A percentile compares a stretch with the other conserved stretches of the same genome.
Conservation (phyloP, 176 grass and related monocot species). For the Rhipidocladum racemiflorum region DNA sequence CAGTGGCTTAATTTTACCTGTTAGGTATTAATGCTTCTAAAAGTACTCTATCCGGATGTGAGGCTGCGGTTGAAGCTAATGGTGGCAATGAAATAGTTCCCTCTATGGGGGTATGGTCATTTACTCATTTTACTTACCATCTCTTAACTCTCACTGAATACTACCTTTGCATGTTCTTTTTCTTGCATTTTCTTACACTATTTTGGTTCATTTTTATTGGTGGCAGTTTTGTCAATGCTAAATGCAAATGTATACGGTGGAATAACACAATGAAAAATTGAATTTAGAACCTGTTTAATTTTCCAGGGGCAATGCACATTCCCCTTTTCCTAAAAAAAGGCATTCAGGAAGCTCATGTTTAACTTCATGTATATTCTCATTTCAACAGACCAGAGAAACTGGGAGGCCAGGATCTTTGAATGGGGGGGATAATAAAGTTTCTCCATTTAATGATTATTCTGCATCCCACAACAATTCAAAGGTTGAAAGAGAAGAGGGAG, state of each 20-base stretch:
- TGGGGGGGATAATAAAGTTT: slow-evolving; percentile 18
- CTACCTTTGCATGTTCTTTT: neutral
- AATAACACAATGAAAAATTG: neutral
- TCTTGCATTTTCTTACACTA: neutral
- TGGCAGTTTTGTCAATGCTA: slow-evolving; percentile 6
- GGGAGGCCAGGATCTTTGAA: slow-evolving; percentile 9
- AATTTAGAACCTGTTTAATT: neutral
- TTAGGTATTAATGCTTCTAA: slow-evolving; percentile 31
- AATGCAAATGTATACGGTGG: neutral
- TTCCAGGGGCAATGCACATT: neutral
- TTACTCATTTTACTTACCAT: neutral
- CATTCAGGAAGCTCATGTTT: slow-evolving; percentile 1
- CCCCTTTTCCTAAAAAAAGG: neutral
- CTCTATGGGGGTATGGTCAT: slow-evolving; percentile 34
- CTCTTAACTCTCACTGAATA: neutral
- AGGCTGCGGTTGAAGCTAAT: slow-evolving; percentile 30
- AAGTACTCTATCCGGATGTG: slow-evolving; percentile 25
- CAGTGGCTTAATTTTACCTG: slow-evolving; percentile 21
- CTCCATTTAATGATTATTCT: slow-evolving; percentile 17
- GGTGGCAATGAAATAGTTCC: slow-evolving; percentile 30
- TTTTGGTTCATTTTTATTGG: neutral
- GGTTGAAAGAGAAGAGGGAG: slow-evolving; percentile 78
- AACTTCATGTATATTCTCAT: slow-evolving; percentile 20
- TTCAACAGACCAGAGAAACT: slow-evolving; percentile 30
- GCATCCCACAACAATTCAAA: slow-evolving; percentile 20